These are phyloP conservation scores for Warburgia ugandensis DNA, from an alignment of 164 flowering plant species.

Conservation along the genomic window DNA sequence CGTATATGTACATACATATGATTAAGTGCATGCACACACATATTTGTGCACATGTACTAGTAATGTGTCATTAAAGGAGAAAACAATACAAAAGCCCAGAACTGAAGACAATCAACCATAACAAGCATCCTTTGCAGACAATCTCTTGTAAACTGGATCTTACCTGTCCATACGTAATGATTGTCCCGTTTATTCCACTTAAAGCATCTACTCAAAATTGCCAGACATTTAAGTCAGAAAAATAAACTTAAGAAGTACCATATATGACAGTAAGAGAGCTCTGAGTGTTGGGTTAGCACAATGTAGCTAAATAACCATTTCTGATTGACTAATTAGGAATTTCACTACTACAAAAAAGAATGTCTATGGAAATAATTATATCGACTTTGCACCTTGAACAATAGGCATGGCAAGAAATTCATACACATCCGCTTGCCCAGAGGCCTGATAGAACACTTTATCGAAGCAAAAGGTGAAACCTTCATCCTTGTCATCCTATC, in stretches of 20 bases:
- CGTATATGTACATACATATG: too few relatives aligned
- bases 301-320: too few relatives aligned
- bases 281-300: too few relatives aligned
- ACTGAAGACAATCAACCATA: too few relatives aligned
- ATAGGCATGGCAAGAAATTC: slow-evolving; percentile 67
- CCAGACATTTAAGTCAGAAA: neutral
- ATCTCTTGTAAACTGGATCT: slow-evolving; percentile 2
- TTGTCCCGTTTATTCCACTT: slow-evolving; percentile 65
- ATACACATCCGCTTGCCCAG: slow-evolving; percentile 61
- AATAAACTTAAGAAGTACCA: neutral
- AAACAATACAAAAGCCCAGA: too few relatives aligned
- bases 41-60: too few relatives aligned
- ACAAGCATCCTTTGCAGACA: neutral
- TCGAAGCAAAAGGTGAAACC: slow-evolving; percentile 53
- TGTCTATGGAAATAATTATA: too few relatives aligned
- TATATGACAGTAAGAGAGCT: neutral
- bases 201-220: slow-evolving; percentile 42
- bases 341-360: neutral
- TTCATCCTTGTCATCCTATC: slow-evolving; percentile 72
- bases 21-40: too few relatives aligned
- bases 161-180: slow-evolving; percentile 89
- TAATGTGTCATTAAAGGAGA: too few relatives aligned
- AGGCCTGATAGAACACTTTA: slow-evolving; percentile 54
- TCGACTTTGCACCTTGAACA: slow-evolving; percentile 52
- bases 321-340: neutral